A percentile compares a stretch with the other conserved stretches of the same genome.
phyloP scores from a whole-genome alignment of 768 basidiomycete species.

The Mrakia frigida region DNA sequence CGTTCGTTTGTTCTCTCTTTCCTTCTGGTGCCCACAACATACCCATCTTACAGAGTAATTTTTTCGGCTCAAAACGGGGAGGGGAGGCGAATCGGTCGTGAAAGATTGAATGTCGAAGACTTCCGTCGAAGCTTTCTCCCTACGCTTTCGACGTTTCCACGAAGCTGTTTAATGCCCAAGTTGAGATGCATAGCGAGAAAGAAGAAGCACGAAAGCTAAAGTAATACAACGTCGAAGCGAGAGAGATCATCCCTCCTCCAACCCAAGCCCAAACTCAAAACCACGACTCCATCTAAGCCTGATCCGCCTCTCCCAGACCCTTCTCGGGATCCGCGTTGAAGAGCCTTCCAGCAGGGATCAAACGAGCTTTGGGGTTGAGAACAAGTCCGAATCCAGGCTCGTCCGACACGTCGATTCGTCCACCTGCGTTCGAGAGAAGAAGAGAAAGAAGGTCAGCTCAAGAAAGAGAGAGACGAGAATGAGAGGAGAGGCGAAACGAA shows the following conservation, averaged over 20 bases:
- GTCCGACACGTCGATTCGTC: conserved; percentile 45
- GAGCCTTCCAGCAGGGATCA: conserved; percentile 38
- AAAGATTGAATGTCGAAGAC: too few species aligned
- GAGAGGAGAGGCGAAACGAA: not conserved
- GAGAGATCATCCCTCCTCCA: not conserved
- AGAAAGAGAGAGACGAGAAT: not conserved
- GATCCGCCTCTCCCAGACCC: conserved; percentile 20
- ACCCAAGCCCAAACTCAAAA: not conserved
- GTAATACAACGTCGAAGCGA: not conserved
- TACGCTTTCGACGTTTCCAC: too few species aligned
- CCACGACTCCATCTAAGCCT: not conserved
- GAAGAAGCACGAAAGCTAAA: not conserved
- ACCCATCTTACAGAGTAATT: too few species aligned
- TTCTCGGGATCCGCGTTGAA: conserved; percentile 28
- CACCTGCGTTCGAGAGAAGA: conserved; percentile 22
- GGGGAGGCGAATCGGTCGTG: too few species aligned
- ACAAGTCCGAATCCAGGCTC: conserved; percentile 48
- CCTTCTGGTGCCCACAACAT: too few species aligned
- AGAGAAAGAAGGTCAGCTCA: not conserved
- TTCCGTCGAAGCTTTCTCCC: too few species aligned
- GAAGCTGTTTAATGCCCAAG: too few species aligned
- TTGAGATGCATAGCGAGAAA: not conserved
- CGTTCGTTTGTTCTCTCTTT: too few species aligned
- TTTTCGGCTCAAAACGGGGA: too few species aligned
- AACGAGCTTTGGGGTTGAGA: conserved; percentile 46